Evolutionary conservation across 352 stramenopile species (phyloP).

Genomic region (Saprolegnia diclina): DNA sequence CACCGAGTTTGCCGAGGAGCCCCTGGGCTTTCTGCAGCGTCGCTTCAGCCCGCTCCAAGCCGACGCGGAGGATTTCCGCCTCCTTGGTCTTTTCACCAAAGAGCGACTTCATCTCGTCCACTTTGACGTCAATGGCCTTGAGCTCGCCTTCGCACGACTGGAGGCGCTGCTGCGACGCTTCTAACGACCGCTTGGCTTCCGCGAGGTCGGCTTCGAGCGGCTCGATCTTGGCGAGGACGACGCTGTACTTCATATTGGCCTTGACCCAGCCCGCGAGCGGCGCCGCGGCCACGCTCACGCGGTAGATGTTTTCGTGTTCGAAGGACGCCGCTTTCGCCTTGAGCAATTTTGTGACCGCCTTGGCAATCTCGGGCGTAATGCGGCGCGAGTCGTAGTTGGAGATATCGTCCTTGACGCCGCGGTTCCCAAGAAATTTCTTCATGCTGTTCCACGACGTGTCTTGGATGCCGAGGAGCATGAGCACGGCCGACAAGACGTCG

Average conservation of each 20-base stretch:
- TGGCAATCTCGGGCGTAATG: constrained; percentile 88
- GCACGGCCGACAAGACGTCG: constrained; percentile 91
- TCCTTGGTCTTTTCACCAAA: constrained; percentile 91
- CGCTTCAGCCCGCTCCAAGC: constrained; percentile 81
- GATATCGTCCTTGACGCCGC: constrained; percentile 95
- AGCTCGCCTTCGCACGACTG: constrained; percentile 88
- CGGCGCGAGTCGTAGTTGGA: constrained; percentile 92
- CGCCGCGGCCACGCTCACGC: constrained; percentile 90
- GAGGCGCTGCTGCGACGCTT: constrained; percentile 83
- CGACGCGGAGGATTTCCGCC: constrained; percentile 84
- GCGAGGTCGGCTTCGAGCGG: constrained; percentile 88
- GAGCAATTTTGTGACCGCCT: constrained; percentile 88
- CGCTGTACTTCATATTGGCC: constrained; percentile 92
- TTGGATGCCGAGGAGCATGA: constrained; percentile 93
- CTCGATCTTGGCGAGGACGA: constrained; percentile 94
- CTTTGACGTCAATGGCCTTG: constrained; percentile 83
- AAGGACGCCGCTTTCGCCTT: constrained; percentile 91
- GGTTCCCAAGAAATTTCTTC: constrained; percentile 95
- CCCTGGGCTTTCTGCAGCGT: constrained; percentile 90
- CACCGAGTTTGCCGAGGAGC: constrained; percentile 85
- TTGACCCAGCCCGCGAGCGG: constrained; percentile 94
- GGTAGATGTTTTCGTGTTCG: constrained; percentile 91
- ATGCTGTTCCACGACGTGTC: constrained; percentile 96
- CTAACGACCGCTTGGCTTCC: constrained; percentile 82
- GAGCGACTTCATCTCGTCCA: constrained; percentile 87